A percentile compares a stretch with the other conserved stretches of the same genome.
These are phyloP conservation scores for Cadophora luteo-olivacea DNA, from an alignment of 2,329 filamentous ascomycete species.

Conservation along the genomic window DNA sequence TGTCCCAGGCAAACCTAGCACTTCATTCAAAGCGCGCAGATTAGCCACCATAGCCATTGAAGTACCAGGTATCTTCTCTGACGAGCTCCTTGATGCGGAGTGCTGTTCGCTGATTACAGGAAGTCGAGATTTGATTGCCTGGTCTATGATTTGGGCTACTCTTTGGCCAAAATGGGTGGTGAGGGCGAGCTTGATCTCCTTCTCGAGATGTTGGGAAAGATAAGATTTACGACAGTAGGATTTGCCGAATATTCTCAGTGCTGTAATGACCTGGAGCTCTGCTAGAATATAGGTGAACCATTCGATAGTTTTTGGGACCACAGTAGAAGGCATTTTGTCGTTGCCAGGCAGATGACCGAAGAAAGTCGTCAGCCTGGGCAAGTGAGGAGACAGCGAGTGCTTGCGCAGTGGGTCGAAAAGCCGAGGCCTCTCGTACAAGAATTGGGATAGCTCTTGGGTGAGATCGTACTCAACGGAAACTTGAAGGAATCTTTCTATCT, in stretches of 20 bases:
- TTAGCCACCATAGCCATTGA: background rate
- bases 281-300: background rate
- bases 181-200: background rate
- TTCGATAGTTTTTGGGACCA: background rate
- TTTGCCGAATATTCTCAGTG: background rate
- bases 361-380: background rate
- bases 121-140: background rate
- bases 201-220: background rate
- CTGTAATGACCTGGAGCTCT: background rate
- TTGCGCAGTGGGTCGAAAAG: background rate
- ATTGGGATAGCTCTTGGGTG: background rate
- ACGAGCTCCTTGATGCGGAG: background rate
- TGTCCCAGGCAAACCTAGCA: background rate
- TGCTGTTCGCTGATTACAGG: background rate
- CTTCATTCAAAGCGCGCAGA: background rate
- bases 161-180: background rate
- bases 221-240: background rate
- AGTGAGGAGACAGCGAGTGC: background rate
- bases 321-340: background rate
- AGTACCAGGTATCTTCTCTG: background rate
- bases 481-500: background rate
- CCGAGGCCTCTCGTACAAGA: background rate
- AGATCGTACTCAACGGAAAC: background rate
- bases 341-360: background rate
- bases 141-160: background rate